Conservation (phyloP, 768 basidiomycete species). For the Termitomyces sp. region DNA sequence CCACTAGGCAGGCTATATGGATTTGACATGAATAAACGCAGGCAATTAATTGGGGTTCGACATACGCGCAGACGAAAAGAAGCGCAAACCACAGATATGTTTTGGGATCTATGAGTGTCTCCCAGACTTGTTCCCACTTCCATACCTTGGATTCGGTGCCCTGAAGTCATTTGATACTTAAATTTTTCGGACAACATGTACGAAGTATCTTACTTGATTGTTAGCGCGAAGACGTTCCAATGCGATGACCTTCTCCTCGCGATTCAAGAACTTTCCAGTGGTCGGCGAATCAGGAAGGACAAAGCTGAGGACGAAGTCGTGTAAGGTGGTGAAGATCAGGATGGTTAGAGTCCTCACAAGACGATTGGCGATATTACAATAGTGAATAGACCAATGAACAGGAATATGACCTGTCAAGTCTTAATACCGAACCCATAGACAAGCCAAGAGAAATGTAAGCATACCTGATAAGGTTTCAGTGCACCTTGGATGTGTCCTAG, state of each 20-base stretch:
- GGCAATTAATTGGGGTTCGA: not conserved
- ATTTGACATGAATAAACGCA: conserved; percentile 6
- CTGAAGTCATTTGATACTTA: conserved; percentile 11
- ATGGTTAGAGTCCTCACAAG: conserved; percentile 23
- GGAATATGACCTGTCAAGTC: conserved; percentile 37
- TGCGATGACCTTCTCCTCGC: conserved; percentile 41
- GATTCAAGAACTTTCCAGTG: conserved; percentile 37
- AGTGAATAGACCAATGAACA: conserved; percentile 43
- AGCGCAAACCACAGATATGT: conserved; percentile 42
- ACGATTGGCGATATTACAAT: conserved; percentile 36
- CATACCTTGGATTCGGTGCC: conserved; percentile 44
- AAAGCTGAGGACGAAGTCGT: conserved; percentile 22
- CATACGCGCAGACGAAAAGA: conserved; percentile 42
- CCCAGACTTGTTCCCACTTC: conserved; percentile 44
- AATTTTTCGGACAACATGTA: not conserved
- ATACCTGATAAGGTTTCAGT: conserved; percentile 39
- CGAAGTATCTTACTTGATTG: conserved; percentile 30
- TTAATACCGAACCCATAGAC: not conserved
- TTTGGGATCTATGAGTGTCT: conserved; percentile 38
- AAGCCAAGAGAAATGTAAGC: not conserved
- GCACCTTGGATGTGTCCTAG: conserved; percentile 37
- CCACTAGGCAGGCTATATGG: conserved; percentile 30
- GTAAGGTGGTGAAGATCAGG: not conserved
- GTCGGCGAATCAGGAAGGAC: conserved; percentile 44
- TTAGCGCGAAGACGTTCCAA: conserved; percentile 42